Conservation (phyloP, 768 basidiomycete species). For the Tulasnella sp. region DNA sequence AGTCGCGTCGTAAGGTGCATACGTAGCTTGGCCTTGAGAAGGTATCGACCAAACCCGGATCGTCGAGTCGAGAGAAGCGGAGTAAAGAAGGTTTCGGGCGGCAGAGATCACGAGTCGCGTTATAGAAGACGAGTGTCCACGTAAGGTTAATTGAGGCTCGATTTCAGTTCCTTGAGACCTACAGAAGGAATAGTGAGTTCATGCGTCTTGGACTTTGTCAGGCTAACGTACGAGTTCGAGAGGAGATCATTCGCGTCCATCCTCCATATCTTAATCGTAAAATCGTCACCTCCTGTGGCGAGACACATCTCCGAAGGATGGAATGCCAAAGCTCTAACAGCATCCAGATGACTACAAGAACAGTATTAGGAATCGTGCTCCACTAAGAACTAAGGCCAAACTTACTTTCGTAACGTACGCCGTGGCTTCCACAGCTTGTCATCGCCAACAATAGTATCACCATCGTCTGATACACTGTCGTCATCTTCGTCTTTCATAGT, state of each 20-base stretch:
- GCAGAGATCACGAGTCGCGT: slow-evolving; percentile 76
- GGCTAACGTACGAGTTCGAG: slow-evolving; percentile 45
- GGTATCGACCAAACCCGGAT: slow-evolving; percentile 88
- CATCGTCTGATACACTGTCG: slow-evolving; percentile 42
- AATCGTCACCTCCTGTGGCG: slow-evolving; percentile 92
- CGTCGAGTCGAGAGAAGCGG: slow-evolving; percentile 86
- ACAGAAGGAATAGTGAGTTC: slow-evolving; percentile 27
- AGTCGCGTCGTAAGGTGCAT: slow-evolving; percentile 79
- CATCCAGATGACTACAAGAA: slow-evolving; percentile 70
- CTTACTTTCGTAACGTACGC: slow-evolving; percentile 81
- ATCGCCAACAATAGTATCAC: slow-evolving; percentile 38
- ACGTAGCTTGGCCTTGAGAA: slow-evolving; percentile 65
- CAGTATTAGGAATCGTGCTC: neutral
- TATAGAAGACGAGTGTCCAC: slow-evolving; percentile 86
- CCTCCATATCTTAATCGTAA: slow-evolving; percentile 92
- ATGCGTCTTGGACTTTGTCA: neutral
- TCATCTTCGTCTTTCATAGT: slow-evolving; percentile 55
- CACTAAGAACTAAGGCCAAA: slow-evolving; percentile 15
- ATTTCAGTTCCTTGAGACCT: slow-evolving; percentile 69
- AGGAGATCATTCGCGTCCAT: slow-evolving; percentile 66
- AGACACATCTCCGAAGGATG: slow-evolving; percentile 75
- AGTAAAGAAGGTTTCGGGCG: slow-evolving; percentile 67
- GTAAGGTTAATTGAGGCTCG: slow-evolving; percentile 85
- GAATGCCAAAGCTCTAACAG: slow-evolving; percentile 83
- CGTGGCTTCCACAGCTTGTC: slow-evolving; percentile 76